Evolutionary conservation across 108 stramenopile species (phyloP).

Genomic region (Aurantiochytrium sp.): DNA sequence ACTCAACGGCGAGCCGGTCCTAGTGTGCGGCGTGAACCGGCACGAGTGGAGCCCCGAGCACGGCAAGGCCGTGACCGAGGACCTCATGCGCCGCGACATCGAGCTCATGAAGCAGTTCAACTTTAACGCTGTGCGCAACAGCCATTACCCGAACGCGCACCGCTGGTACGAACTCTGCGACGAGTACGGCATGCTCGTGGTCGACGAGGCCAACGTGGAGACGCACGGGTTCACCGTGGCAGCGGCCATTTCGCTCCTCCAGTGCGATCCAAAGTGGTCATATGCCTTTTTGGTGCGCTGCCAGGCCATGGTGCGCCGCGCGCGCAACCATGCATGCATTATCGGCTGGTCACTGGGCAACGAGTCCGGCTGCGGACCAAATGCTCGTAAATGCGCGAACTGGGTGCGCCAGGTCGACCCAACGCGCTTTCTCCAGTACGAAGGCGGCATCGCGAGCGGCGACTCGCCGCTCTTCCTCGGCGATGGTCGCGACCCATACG

Average conservation of each 20-base stretch:
- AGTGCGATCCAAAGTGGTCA: conserved; percentile 59
- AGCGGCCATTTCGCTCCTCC: background rate
- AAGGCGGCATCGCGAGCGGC: conserved; percentile 56
- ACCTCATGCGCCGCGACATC: conserved; percentile 67
- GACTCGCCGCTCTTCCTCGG: conserved; percentile 62
- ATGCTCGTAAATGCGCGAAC: conserved; percentile 55
- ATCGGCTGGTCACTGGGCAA: conserved; percentile 87
- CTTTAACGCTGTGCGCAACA: conserved; percentile 88
- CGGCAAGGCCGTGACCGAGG: conserved; percentile 69
- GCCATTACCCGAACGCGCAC: conserved; percentile 85
- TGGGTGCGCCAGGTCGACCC: conserved; percentile 63
- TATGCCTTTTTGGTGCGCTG: conserved; percentile 69
- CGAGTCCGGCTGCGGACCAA: conserved; percentile 77
- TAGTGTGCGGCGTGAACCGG: conserved; percentile 81
- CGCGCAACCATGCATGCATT: conserved; percentile 83
- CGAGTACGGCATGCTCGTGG: conserved; percentile 80
- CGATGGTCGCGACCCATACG: conserved; percentile 54
- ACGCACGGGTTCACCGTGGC: conserved; percentile 73
- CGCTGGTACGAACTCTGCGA: conserved; percentile 84
- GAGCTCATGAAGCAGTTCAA: conserved; percentile 68
- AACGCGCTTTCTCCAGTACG: conserved; percentile 71
- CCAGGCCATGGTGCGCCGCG: conserved; percentile 68
- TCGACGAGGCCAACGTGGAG: conserved; percentile 96
- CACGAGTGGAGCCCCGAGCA: conserved; percentile 84
- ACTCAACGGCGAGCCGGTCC: conserved; percentile 59